phyloP scores from a whole-genome alignment of 768 basidiomycete genomes.

The Phaeotremella skinneri region DNA sequence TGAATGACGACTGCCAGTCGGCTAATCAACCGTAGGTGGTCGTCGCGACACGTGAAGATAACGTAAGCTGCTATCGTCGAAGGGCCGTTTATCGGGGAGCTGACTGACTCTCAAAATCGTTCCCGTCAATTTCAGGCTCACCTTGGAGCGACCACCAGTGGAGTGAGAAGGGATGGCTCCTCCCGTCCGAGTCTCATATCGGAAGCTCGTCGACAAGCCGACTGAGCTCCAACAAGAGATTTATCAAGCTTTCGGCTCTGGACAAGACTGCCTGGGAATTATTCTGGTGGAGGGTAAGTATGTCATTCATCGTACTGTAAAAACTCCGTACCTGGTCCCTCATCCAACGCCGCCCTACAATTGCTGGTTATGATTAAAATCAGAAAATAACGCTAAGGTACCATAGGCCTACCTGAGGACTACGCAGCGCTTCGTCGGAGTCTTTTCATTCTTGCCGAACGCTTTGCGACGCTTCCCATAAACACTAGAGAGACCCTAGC shows the following conservation, averaged over 20 bases:
- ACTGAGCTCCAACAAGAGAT: conserved; percentile 18
- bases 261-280: conserved; percentile 43
- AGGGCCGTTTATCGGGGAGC: too few species aligned
- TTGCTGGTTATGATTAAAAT: neutral
- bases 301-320: neutral
- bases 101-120: too few species aligned
- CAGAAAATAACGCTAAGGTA: neutral
- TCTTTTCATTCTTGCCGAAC: conserved; percentile 70
- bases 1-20: too few species aligned
- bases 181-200: conserved; percentile 26
- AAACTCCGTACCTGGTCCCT: conserved; percentile 1
- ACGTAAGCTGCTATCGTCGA: too few species aligned
- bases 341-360: neutral
- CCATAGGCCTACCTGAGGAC: conserved; percentile 67
- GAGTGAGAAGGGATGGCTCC: conserved; percentile 7
- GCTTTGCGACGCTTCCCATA: conserved; percentile 71
- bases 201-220: conserved; percentile 18
- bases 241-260: conserved; percentile 42
- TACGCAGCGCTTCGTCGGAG: conserved; percentile 67
- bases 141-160: neutral
- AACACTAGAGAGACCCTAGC: conserved; percentile 68
- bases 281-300: conserved; percentile 42
- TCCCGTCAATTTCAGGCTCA: neutral
- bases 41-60: too few species aligned
- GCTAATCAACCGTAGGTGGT: too few species aligned